phyloP scores from a whole-genome alignment of 2,329 filamentous ascomycete genomes.

The Penicillium polonicum region DNA sequence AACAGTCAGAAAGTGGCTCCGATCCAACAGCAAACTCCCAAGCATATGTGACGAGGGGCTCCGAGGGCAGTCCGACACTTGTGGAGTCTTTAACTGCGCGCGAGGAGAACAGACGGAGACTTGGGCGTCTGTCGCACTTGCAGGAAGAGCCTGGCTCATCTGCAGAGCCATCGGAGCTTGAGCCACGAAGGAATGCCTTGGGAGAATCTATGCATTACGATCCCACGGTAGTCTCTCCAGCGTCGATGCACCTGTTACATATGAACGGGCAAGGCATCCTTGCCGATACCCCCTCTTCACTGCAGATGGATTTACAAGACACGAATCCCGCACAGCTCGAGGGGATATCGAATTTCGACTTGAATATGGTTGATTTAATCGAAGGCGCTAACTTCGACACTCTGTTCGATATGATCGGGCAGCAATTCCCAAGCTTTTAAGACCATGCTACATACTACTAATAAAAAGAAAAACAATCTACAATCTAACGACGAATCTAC shows the following conservation, averaged over 20 bases:
- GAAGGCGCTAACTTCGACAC: conserved; percentile 34
- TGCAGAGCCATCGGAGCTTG: background rate
- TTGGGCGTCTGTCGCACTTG: background rate
- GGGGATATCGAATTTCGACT: conserved; percentile 28
- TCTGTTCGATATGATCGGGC: conserved; percentile 34
- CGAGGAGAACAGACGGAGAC: background rate
- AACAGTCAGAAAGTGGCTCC: conserved; percentile 9
- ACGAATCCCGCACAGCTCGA: background rate
- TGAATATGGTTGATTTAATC: conserved; percentile 35
- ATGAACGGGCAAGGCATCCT: background rate
- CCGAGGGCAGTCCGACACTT: background rate
- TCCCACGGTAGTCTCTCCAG: background rate
- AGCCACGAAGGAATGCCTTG: background rate
- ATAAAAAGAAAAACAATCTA: background rate
- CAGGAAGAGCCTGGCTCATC: background rate
- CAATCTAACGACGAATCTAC: background rate
- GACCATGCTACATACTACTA: no score
- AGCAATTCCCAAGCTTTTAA: conserved; percentile 34
- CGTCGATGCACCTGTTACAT: background rate
- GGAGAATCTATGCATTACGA: background rate
- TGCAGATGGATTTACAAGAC: conserved; percentile 12
- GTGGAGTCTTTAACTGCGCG: background rate
- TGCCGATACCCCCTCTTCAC: conserved; percentile 1
- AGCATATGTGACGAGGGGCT: conserved; percentile 10
- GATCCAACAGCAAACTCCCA: conserved; percentile 2